Base-by-base conservation (phyloP, 2,329 filamentous ascomycete species). In the Trichoderma endophyticum region DNA sequence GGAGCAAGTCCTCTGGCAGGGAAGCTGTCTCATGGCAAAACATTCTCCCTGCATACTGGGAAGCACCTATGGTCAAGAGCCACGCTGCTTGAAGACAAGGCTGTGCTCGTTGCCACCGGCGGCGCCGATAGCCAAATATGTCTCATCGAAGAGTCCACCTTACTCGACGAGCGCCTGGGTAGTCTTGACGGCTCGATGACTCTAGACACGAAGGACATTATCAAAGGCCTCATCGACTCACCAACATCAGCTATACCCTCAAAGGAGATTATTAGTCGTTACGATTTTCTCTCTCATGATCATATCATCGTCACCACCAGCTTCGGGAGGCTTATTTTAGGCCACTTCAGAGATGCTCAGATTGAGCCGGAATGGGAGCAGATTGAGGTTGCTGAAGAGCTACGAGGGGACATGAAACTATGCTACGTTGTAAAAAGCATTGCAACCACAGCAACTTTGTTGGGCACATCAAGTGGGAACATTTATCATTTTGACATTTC, bases 31-130 rank as follows among this genome's bases (percentile, higher is more conserved):
- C 87, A 92, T 65, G 78, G 85, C 2, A 83, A 85, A 2, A 89
- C 86, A 8, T 87, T 89, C 64, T 85, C 87, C 3, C 88, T 90
- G 73, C 95, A 98, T 78, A 86, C 85, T 39, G 96, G 96, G 7
- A 99, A 98, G 81, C 94, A 98, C 78, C 90, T 98, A 7, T 98
- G 95, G 95, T 91, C 94, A 0, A 86, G 90, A 48, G 89, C 88
- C 14, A 73, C 86, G 8, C 75, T 80, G 3, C 71, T 71, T 21
- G 72, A 75, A 72, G 75, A 77, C 2, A 76, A 78, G 1, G 75
- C 79, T 15, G 79, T 84, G 0, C 73, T 86, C 1, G 80, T 94
- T 24, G 90, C 88, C 4, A 94, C 93, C 2, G 96, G 96, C 14
- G 96, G 93, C n/a, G 92, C 93, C 12, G 96, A 99, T 81, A 92